phyloP scores from a whole-genome alignment of 345 rosid genomes.

The Pseudoturritis turrita region DNA sequence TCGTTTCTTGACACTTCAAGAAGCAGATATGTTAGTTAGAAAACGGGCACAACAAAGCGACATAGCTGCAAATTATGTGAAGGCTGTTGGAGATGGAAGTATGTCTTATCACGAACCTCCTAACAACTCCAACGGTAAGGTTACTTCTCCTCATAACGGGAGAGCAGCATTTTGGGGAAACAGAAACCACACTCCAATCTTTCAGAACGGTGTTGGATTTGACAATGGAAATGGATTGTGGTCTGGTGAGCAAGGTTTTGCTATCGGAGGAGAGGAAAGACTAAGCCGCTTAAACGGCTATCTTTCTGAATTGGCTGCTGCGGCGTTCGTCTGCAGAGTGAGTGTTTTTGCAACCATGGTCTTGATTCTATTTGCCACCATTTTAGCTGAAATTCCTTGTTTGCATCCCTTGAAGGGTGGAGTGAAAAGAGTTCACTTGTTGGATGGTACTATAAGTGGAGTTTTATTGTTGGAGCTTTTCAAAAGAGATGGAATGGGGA shows the following conservation, averaged over 20 bases:
- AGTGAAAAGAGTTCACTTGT: slow-evolving; percentile 91
- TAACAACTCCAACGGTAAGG: slow-evolving; percentile 36
- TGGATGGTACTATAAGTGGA: slow-evolving; percentile 91
- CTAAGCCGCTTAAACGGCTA: slow-evolving; percentile 69
- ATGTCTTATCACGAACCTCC: slow-evolving; percentile 26
- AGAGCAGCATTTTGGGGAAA: slow-evolving; percentile 28
- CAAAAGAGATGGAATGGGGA: slow-evolving; percentile 97
- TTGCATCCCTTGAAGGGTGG: slow-evolving; percentile 57
- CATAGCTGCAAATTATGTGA: slow-evolving; percentile 84
- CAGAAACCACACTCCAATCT: slow-evolving; percentile 39
- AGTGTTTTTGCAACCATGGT: slow-evolving; percentile 3
- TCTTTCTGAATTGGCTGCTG: slow-evolving; percentile 90
- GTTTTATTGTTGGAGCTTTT: slow-evolving; percentile 77
- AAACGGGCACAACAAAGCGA: slow-evolving; percentile 85
- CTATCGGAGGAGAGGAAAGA: slow-evolving; percentile 87
- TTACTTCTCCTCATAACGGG: slow-evolving; percentile 41
- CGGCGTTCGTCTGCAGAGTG: slow-evolving; percentile 95
- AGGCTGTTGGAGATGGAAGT: slow-evolving; percentile 68
- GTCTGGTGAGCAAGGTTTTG: slow-evolving; percentile 92
- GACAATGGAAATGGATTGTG: slow-evolving; percentile 73
- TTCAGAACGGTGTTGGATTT: slow-evolving; percentile 89
- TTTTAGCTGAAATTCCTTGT: background rate
- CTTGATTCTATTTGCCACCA: background rate
- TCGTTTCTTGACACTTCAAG: slow-evolving; percentile 72
- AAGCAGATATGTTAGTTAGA: slow-evolving; percentile 87